Evolutionary conservation across 164 flowering plant genomes (phyloP), one percentile per base, ranked within the genome.

Genomic region (Liriodendron chinense): DNA sequence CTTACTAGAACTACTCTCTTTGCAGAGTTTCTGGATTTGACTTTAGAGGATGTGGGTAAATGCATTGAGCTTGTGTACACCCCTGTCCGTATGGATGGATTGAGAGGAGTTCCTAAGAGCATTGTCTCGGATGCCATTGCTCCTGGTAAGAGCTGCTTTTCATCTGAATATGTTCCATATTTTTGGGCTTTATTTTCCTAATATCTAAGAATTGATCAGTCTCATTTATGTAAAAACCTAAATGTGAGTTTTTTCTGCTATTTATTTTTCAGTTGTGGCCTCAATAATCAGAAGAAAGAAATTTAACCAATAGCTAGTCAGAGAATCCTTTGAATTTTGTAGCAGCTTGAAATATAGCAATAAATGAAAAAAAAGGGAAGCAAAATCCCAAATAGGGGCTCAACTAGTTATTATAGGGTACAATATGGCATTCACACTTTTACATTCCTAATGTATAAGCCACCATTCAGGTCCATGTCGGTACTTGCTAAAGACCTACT

Each of bases 11-110:
- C 47, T 26, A 26, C 71, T 72, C 23, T 80, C 49, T 77, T 72
- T 3, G 76, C 91, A 94, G 99, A 91, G 48, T 88, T 74, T 80
- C 68, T 91, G 72, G 88, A 88, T 85, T 84, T 96, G 83, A 84
- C 85, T 69, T 70, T 90, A 59, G 93, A 87, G 66, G 97, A 96
- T 81, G 97, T 94, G 75, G 97, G 94, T 73, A 77, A 81, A 68
- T 71, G 82, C 47, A 82, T 96, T 79, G 92, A 96, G 83, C 89
- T 96, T 80, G 83, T 90, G 72, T 96, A 88, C 83, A 89, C 92
- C 9, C 98, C 99, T 13, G 80, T 90, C 22, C 90, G 99, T 49
- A 82, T 77, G 25, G 99, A 96, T 87, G 94, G 93, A 77, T 66
- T 82, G 1, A 86, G 80, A 83, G 98, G 99, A 65, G 82, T 64